Conservation (phyloP, 2,329 filamentous ascomycete species). For the Aureobasidium sp. region DNA sequence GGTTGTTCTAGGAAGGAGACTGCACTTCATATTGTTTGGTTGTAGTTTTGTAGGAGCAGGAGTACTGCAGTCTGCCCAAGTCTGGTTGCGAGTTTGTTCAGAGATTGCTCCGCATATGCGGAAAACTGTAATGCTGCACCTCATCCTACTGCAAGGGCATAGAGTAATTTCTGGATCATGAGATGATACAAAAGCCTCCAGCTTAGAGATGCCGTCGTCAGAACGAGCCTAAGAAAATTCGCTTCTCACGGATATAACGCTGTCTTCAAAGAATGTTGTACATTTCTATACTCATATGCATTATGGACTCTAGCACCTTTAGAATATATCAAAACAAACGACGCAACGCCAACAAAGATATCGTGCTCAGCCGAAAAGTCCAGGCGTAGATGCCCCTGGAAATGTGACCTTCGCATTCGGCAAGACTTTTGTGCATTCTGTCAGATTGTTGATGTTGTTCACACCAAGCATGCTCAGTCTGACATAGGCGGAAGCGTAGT, state of each 20-base stretch:
- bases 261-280: too few relatives aligned
- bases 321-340: neutral
- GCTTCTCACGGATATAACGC: too few relatives aligned
- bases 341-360: neutral
- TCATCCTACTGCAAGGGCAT: too few relatives aligned
- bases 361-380: neutral
- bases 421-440: conserved; percentile 23
- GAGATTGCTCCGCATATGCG: too few relatives aligned
- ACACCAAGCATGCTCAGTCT: conserved; percentile 23
- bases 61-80: too few relatives aligned
- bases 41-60: too few relatives aligned
- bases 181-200: neutral
- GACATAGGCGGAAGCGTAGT: conserved; percentile 22
- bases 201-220: too few relatives aligned
- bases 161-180: neutral
- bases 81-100: too few relatives aligned
- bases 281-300: too few relatives aligned
- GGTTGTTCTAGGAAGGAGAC: neutral
- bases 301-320: neutral
- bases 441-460: conserved; percentile 25
- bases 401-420: conserved; percentile 17
- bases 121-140: too few relatives aligned
- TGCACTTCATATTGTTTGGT: neutral
- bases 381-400: neutral
- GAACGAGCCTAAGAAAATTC: too few relatives aligned